Percentiles rank a stretch among this genome's conserved stretches.
phyloP scores from a whole-genome alignment of 805 yeast species.

The Metschnikowia kunwiensis region DNA sequence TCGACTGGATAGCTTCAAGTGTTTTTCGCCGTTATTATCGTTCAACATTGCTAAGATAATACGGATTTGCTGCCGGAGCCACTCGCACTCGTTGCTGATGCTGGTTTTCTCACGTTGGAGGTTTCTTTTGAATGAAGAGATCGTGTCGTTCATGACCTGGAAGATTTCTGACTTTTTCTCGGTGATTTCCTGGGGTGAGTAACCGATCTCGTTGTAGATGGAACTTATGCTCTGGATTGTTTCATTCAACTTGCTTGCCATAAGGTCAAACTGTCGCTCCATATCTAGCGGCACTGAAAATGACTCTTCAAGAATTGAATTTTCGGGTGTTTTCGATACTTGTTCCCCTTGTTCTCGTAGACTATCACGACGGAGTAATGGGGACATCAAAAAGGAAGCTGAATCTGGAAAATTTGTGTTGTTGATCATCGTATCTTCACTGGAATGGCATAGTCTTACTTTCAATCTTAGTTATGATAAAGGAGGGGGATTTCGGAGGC shows the following conservation, averaged over 20 bases:
- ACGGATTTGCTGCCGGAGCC: slow-evolving; percentile 43
- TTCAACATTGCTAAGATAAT: slow-evolving; percentile 39
- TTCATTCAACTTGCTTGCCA: slow-evolving; percentile 33
- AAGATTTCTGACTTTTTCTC: slow-evolving; percentile 50
- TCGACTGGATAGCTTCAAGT: slow-evolving; percentile 18
- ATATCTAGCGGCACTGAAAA: slow-evolving; percentile 5
- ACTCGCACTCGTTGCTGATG: slow-evolving; percentile 42
- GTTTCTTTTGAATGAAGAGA: slow-evolving; percentile 25
- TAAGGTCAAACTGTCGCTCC: slow-evolving; percentile 27
- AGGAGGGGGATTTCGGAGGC: no score
- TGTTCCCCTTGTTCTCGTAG: slow-evolving; percentile 3
- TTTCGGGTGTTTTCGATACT: not conserved
- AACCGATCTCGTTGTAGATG: slow-evolving; percentile 54
- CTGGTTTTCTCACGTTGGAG: slow-evolving; percentile 31
- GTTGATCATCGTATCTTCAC: no score
- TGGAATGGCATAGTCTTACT: no score
- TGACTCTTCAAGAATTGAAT: not conserved
- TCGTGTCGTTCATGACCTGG: slow-evolving; percentile 46
- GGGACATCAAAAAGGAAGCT: no score
- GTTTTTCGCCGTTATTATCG: slow-evolving; percentile 31
- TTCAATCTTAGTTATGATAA: no score
- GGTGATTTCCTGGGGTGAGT: slow-evolving; percentile 47
- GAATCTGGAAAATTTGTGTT: not conserved
- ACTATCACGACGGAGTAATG: not conserved
- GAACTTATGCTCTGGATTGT: slow-evolving; percentile 42